A percentile compares a stretch with the other conserved stretches of the same genome.
phyloP scores from a whole-genome alignment of 108 stramenopile species.

The Nannochloropsis salina region DNA sequence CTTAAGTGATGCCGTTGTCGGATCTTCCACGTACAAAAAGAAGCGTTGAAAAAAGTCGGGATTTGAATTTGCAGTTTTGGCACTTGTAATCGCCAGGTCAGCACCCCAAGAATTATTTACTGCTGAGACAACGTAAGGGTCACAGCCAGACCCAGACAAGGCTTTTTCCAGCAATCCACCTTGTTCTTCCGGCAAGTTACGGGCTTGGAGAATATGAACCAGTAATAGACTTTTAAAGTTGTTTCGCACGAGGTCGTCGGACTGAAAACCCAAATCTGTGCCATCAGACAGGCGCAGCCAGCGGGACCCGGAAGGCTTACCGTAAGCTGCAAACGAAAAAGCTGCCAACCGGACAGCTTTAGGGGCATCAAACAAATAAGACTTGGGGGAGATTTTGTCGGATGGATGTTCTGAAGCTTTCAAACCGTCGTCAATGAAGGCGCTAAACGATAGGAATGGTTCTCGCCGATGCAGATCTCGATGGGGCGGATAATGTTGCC shows the following conservation, averaged over 20 bases:
- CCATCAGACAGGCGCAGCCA: constrained; percentile 19
- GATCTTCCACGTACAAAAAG: not conserved
- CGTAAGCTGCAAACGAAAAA: constrained; percentile 18
- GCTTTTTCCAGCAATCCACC: not conserved
- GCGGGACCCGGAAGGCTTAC: not conserved
- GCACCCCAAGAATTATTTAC: constrained; percentile 13
- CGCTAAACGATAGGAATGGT: not conserved
- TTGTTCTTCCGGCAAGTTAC: constrained; percentile 13
- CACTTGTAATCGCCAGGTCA: not conserved
- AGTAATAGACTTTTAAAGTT: not conserved
- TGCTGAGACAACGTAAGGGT: constrained; percentile 15
- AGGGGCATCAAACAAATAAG: not conserved
- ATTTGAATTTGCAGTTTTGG: not conserved
- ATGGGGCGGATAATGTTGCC: not conserved
- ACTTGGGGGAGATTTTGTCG: not conserved
- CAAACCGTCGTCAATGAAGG: not conserved
- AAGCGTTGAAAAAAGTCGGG: constrained; percentile 15
- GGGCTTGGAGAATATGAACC: not conserved
- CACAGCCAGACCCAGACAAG: not conserved
- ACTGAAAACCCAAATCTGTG: not conserved
- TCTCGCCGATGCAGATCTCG: not conserved
- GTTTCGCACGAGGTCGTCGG: not conserved
- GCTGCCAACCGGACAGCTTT: constrained; percentile 1
- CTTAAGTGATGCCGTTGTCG: not conserved
- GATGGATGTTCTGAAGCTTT: not conserved